These are phyloP conservation scores for Cladophialophora chaetospira DNA, from an alignment of 2,329 filamentous ascomycete genomes.

Conservation along the genomic window DNA sequence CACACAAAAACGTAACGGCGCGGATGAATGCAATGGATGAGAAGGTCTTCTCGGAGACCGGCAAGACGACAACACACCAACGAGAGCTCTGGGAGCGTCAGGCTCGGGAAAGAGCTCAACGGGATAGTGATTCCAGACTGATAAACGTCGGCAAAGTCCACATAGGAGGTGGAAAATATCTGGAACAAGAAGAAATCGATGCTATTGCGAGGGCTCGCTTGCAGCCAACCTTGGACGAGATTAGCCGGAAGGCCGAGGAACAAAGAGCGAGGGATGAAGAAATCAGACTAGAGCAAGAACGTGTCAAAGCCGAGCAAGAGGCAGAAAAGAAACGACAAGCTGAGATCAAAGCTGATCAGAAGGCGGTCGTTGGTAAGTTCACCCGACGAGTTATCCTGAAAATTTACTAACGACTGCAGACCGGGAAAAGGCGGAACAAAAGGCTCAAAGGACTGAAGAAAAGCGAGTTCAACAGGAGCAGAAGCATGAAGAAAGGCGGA, in stretches of 20 bases:
- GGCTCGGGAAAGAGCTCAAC: conserved; percentile 68
- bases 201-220: conserved; percentile 74
- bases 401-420: conserved; percentile 22
- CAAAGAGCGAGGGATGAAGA: conserved; percentile 69
- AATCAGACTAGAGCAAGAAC: conserved; percentile 64
- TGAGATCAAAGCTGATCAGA: conserved; percentile 41
- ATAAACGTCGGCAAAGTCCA: conserved; percentile 62
- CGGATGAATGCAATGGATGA: conserved; percentile 80
- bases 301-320: conserved; percentile 61
- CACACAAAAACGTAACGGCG: conserved; percentile 82
- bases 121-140: conserved; percentile 63
- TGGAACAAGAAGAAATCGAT: conserved; percentile 77
- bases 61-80: conserved; percentile 67
- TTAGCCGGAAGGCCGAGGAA: conserved; percentile 73
- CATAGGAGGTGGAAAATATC: conserved; percentile 77
- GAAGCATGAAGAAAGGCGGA: conserved; percentile 24
- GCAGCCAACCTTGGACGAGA: conserved; percentile 82
- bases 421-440: conserved; percentile 30
- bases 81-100: conserved; percentile 78
- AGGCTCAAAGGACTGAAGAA: conserved; percentile 30
- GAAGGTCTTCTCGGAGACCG: conserved; percentile 74
- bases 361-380: conserved; percentile 46
- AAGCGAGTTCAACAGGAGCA: conserved; percentile 29
- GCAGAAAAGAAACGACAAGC: conserved; percentile 44
- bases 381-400: not conserved